These are phyloP conservation scores for Fusarium sp. DNA, from an alignment of 2,329 filamentous ascomycete genomes.

Conservation along the genomic window DNA sequence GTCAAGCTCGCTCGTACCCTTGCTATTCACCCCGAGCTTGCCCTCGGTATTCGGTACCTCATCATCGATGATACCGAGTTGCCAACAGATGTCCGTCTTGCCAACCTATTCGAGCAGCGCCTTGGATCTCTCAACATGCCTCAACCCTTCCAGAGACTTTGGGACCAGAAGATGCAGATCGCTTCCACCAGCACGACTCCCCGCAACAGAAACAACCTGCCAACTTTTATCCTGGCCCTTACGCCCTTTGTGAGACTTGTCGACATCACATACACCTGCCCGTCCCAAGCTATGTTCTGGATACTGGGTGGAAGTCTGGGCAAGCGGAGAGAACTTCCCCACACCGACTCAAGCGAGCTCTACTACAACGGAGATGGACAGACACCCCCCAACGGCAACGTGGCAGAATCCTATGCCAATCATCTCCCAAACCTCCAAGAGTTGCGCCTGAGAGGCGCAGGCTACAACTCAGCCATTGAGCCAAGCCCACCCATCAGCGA, in stretches of 20 bases:
- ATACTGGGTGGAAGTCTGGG: background rate
- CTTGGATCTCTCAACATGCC: background rate
- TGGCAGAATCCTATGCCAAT: background rate
- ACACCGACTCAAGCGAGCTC: background rate
- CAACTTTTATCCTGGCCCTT: background rate
- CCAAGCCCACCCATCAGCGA: background rate
- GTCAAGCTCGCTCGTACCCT: background rate
- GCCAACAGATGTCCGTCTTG: background rate
- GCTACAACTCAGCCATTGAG: background rate
- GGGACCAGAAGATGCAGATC: background rate
- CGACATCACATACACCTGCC: background rate
- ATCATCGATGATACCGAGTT: background rate
- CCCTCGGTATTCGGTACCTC: background rate
- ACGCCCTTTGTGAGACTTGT: background rate
- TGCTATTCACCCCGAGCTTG: background rate
- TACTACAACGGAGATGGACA: background rate
- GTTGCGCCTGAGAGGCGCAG: background rate
- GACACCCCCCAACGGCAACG: background rate
- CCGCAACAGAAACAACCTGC: background rate
- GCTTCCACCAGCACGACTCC: background rate
- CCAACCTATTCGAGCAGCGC: background rate
- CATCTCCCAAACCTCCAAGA: slow-evolving; percentile 1
- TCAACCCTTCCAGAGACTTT: background rate
- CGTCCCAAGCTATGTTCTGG: background rate
- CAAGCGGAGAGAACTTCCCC: background rate